Evolutionary conservation across 2,329 filamentous ascomycete genomes (phyloP).

Genomic region (Aureobasidium pullulans): DNA sequence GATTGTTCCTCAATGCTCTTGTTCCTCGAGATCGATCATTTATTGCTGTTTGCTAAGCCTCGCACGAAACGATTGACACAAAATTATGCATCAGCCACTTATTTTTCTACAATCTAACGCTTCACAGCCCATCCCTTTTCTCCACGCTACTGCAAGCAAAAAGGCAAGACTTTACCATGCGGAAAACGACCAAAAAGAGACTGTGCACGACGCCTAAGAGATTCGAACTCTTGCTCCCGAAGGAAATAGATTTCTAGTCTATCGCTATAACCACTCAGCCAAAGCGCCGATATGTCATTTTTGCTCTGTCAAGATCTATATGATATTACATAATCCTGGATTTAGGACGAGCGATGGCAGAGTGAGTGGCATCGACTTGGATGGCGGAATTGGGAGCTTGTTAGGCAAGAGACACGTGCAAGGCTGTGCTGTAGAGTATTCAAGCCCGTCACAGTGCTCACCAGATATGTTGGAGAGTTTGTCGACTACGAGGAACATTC

Average conservation of each 20-base stretch:
- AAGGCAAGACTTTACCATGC: not conserved
- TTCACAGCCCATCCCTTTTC: not conserved
- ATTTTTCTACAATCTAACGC: not conserved
- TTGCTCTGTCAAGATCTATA: not conserved
- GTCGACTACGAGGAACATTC: too few relatives aligned
- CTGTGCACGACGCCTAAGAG: not conserved
- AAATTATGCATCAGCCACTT: not conserved
- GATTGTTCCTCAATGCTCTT: not conserved
- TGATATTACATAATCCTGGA: not conserved
- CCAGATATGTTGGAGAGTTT: too few relatives aligned
- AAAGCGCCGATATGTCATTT: not conserved
- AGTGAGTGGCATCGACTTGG: too few relatives aligned
- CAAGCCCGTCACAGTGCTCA: too few relatives aligned
- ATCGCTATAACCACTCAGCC: slow-evolving; percentile 13
- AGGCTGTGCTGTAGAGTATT: too few relatives aligned
- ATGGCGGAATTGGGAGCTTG: too few relatives aligned
- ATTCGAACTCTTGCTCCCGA: slow-evolving; percentile 4
- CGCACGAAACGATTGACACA: not conserved
- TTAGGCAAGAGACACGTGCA: too few relatives aligned
- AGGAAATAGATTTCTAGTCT: slow-evolving; percentile 13
- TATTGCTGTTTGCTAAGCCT: not conserved
- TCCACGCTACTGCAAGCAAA: too few relatives aligned
- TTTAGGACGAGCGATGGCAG: not conserved
- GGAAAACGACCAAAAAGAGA: not conserved
- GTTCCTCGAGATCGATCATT: not conserved